phyloP scores from a whole-genome alignment of 441 rosid species.

The Adansonia rubrostipa region DNA sequence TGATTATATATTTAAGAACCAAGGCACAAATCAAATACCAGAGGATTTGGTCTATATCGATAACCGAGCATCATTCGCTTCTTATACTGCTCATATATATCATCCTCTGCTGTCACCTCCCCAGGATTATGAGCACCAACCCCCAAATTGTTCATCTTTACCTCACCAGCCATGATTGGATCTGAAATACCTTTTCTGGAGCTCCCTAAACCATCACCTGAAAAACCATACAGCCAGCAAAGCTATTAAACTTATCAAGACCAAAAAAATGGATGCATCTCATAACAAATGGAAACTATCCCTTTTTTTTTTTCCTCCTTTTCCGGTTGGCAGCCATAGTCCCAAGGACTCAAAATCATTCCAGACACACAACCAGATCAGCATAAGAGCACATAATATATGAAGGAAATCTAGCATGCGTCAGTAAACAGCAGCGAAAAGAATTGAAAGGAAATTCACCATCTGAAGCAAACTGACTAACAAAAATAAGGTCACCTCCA shows the following conservation, averaged over 20 bases:
- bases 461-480: not conserved
- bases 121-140: slow-evolving; percentile 94
- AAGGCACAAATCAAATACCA: slow-evolving; percentile 50
- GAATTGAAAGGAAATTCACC: not conserved
- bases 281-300: not conserved
- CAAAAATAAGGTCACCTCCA: not conserved
- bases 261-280: not conserved
- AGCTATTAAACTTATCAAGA: slow-evolving; percentile 16
- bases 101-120: slow-evolving; percentile 88
- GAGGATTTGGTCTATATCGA: slow-evolving; percentile 89
- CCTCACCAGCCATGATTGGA: slow-evolving; percentile 85
- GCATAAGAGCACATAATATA: not conserved
- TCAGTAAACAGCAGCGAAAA: not conserved
- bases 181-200: slow-evolving; percentile 84
- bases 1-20: not conserved
- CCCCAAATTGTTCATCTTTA: slow-evolving; percentile 86
- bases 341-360: not conserved
- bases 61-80: slow-evolving; percentile 99
- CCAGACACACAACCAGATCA: not conserved
- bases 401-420: not conserved
- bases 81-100: slow-evolving; percentile 98
- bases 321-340: not conserved
- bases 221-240: slow-evolving; percentile 37
- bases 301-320: not conserved
- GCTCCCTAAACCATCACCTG: slow-evolving; percentile 99